Percentiles rank a stretch among this genome's conserved stretches.
Conservation (phyloP, 2,329 filamentous ascomycete species). For the Paecilomyces sp. region DNA sequence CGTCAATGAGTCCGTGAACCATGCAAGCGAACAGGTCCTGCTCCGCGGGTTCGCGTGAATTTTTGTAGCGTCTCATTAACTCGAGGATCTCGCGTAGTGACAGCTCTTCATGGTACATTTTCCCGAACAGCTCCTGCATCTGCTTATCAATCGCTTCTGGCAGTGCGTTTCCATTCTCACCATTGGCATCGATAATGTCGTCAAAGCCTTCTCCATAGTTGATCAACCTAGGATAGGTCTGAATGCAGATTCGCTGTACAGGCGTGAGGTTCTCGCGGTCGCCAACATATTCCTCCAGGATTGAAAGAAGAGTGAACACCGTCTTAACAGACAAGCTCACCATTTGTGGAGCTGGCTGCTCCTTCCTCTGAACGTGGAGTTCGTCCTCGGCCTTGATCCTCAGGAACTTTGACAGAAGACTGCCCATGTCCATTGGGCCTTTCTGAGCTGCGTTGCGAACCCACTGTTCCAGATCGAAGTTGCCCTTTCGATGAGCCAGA, state of each 20-base stretch:
- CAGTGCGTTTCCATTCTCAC: conserved; percentile 71
- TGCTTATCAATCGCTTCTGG: conserved; percentile 72
- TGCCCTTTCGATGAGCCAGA: conserved; percentile 70
- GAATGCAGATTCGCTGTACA: conserved; percentile 81
- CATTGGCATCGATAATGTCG: conserved; percentile 81
- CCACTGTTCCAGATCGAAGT: conserved; percentile 78
- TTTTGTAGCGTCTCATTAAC: conserved; percentile 78
- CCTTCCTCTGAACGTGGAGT: conserved; percentile 61
- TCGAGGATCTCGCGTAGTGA: conserved; percentile 81
- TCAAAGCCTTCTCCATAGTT: conserved; percentile 94
- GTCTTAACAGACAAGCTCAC: conserved; percentile 79
- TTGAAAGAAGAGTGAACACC: conserved; percentile 69
- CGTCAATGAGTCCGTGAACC: conserved; percentile 95
- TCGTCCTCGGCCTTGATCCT: conserved; percentile 80
- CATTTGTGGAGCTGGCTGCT: conserved; percentile 59
- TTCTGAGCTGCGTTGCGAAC: conserved; percentile 61
- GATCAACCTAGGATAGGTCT: conserved; percentile 86
- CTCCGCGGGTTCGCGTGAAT: conserved; percentile 72
- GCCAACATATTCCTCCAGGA: conserved; percentile 61
- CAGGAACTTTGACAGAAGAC: conserved; percentile 70
- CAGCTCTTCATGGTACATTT: conserved; percentile 91
- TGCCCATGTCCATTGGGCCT: conserved; percentile 59
- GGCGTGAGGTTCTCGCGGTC: conserved; percentile 65
- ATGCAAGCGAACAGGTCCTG: conserved; percentile 97
- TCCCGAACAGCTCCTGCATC: conserved; percentile 97